Evolutionary conservation across 176 grass and related monocot species (phyloP).

Genomic region (Thalia dealbata): DNA sequence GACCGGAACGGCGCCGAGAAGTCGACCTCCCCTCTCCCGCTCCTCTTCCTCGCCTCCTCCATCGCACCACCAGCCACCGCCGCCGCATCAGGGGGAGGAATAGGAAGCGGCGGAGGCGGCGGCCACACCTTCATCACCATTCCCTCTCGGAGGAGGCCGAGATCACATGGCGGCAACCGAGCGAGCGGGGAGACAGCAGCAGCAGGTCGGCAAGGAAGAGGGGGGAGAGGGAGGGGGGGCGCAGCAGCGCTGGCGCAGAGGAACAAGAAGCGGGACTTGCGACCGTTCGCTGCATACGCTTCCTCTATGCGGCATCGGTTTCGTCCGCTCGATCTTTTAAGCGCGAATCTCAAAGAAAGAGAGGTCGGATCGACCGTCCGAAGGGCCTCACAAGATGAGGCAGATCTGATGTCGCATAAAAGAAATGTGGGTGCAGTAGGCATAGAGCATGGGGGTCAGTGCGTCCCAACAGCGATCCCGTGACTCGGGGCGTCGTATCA

Average conservation of each 20-base stretch:
- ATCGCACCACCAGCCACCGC: not conserved
- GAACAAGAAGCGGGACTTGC: too few relatives aligned
- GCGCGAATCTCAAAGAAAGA: not conserved
- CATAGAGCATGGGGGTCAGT: not conserved
- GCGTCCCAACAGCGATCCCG: not conserved
- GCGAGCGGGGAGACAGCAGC: not conserved
- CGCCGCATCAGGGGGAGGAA: not conserved
- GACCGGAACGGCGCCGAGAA: slow-evolving; percentile 69
- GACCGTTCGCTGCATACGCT: too few relatives aligned
- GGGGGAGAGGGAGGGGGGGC: too few relatives aligned
- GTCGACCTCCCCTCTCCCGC: slow-evolving; percentile 66
- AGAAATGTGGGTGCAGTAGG: too few relatives aligned
- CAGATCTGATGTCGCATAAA: not conserved
- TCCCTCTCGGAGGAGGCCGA: not conserved
- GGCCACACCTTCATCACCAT: not conserved
- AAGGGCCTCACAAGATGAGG: not conserved
- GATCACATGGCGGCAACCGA: not conserved
- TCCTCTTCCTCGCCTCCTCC: slow-evolving; percentile 23
- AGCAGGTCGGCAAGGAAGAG: not conserved
- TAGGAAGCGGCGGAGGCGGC: not conserved
- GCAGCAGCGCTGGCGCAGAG: too few relatives aligned
- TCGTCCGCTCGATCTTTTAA: too few relatives aligned
- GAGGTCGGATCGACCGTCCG: not conserved
- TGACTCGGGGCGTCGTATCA: slow-evolving; percentile 1
- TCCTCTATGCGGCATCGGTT: too few relatives aligned